These are phyloP conservation scores for Microbotryum violaceum DNA, from an alignment of 1,284 basidiomycete species.

Conservation along the genomic window DNA sequence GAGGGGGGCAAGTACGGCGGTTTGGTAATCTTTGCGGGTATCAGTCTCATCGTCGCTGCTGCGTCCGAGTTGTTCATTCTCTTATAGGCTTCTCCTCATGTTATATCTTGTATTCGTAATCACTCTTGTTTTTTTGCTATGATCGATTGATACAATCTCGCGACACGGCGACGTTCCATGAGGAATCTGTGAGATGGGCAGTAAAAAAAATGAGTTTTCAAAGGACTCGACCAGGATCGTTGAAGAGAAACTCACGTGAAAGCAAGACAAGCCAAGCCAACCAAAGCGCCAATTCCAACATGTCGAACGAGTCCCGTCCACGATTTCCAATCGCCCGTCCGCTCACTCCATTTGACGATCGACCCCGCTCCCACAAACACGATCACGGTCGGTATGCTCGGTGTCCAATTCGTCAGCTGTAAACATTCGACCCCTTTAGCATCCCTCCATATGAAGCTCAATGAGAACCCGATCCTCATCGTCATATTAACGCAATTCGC, in stretches of 20 bases:
- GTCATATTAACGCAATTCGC: conserved; percentile 62
- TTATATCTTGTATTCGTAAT: neutral
- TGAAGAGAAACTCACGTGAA: conserved; percentile 18
- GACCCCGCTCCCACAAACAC: conserved; percentile 1
- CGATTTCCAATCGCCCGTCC: neutral
- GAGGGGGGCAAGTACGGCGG: conserved; percentile 10
- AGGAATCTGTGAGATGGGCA: too few species aligned
- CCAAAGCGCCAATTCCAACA: conserved; percentile 12
- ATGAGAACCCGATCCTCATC: conserved; percentile 52
- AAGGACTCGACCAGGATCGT: too few species aligned
- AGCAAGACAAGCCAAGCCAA: conserved; percentile 17
- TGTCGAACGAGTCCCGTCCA: conserved; percentile 11
- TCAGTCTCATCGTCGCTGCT: conserved; percentile 6
- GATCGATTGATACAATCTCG: too few species aligned
- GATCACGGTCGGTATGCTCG: neutral
- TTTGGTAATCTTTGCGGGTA: conserved; percentile 11
- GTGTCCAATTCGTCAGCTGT: conserved; percentile 7
- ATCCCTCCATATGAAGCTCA: conserved; percentile 11
- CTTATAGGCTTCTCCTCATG: neutral
- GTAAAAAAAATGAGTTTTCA: too few species aligned
- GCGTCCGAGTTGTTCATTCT: conserved; percentile 5
- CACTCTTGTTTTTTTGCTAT: too few species aligned
- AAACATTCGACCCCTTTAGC: neutral
- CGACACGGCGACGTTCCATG: too few species aligned
- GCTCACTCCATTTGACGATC: conserved; percentile 15